Percentiles rank a stretch among this genome's conserved stretches.
phyloP scores from a whole-genome alignment of 495 filamentous ascomycete genomes.

The Talaromyces stipitatus region DNA sequence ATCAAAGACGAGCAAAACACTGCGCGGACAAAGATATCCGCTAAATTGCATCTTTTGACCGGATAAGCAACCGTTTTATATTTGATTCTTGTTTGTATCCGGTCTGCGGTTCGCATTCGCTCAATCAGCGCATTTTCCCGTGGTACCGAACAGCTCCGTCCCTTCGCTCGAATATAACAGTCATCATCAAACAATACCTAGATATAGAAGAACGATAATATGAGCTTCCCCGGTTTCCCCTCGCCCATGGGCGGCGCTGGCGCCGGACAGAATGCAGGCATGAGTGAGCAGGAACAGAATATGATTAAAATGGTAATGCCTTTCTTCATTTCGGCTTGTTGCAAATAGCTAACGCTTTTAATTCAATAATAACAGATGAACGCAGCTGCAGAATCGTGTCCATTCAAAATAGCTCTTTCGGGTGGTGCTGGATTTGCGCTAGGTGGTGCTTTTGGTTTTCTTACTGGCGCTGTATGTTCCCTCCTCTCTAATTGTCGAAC shows the following conservation, averaged over 20 bases:
- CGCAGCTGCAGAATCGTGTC: conserved; percentile 80
- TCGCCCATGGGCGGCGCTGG: conserved; percentile 19
- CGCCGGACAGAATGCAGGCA: conserved; percentile 22
- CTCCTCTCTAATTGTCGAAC: neutral
- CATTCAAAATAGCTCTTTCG: conserved; percentile 71
- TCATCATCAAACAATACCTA: neutral
- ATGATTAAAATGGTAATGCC: conserved; percentile 43
- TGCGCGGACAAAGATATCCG: neutral
- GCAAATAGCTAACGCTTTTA: neutral
- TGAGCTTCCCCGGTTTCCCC: conserved; percentile 41
- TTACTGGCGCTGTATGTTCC: conserved; percentile 78
- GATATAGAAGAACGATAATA: conserved; percentile 10
- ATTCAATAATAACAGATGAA: conserved; percentile 57
- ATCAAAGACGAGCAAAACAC: neutral
- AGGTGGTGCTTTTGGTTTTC: conserved; percentile 86
- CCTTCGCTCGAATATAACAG: neutral
- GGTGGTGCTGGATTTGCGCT: conserved; percentile 86
- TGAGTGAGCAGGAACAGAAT: conserved; percentile 44
- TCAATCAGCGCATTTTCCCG: neutral
- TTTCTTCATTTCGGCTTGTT: neutral
- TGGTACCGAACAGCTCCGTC: neutral
- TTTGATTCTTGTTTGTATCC: too few species aligned
- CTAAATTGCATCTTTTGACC: neutral
- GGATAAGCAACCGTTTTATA: too few species aligned
- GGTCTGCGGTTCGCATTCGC: neutral